Evolutionary conservation across 2,329 filamentous ascomycete species (phyloP), one percentile per base, ranked within the genome.

Genomic region (Bretziella fagacearum): DNA sequence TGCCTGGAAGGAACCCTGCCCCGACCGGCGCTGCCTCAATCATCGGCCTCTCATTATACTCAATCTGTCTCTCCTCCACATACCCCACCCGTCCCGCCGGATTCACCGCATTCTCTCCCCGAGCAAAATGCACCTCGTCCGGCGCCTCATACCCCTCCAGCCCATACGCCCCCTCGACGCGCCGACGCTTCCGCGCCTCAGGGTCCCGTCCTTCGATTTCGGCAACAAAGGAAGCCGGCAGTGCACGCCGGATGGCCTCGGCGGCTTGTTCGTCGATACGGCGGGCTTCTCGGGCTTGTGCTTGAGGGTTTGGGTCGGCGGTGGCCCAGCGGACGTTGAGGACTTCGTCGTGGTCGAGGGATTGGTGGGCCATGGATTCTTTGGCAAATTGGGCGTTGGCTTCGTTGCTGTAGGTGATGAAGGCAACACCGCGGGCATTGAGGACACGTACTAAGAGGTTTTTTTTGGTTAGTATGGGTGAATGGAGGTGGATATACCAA

Each of bases 301-400:
- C 86, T 68, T 91, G 79, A 0, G 91, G 91, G 55, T 98, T 98
- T 1, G 91, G 91, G 59, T 98, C 91, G 5, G 85, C 82, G 0
- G 91, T 98, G 35, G 91, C 91, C 91, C 91, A 98, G 53, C 93
- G 74, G 41, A 98, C 87, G 61, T 98, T 98, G 22, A 98, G 66
- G 18, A 95, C 79, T 63, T 98, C 91, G 52, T 77, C 80, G 61
- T 96, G 81, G 57, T 98, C 91, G 23, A 98, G 68, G 1, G 78
- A 77, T 64, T 98, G 91, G 59, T 95, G 85, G 4, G 85, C 84
- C 89, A 98, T 96, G 1, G 91, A 84, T 62, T 94, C 86, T 59
- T 89, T 89, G 3, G 86, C 86, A 56, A 94, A 94, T 59, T 93
- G 81, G 2, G 82, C 80, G 56, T 91, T 93, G 35, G 83, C 79